Percentiles rank a stretch among this genome's conserved stretches.
Conservation (phyloP, 2,329 filamentous ascomycete genomes). For the Aspergillus novoparasiticus region DNA sequence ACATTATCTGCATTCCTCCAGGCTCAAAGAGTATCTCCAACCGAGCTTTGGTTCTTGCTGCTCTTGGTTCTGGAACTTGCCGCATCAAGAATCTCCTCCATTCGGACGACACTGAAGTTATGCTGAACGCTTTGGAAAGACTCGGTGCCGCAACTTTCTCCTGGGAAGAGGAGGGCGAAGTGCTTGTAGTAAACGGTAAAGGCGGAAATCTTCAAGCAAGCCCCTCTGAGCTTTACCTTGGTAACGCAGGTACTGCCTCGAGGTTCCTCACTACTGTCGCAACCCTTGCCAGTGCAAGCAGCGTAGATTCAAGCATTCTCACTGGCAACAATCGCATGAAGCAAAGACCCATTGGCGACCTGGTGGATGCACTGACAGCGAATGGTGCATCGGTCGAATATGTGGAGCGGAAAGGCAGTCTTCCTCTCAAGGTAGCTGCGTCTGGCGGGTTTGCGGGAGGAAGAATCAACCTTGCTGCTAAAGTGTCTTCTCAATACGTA, state of each 20-base stretch:
- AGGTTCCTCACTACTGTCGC: constrained; percentile 92
- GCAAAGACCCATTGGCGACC: constrained; percentile 85
- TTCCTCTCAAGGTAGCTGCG: constrained; percentile 81
- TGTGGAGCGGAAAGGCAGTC: constrained; percentile 76
- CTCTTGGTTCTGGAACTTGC: constrained; percentile 81
- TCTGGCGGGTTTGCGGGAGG: constrained; percentile 83
- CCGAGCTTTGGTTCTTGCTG: constrained; percentile 88
- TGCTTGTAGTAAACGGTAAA: constrained; percentile 84
- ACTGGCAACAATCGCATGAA: constrained; percentile 98
- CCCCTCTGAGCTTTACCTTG: constrained; percentile 79
- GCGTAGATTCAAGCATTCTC: constrained; percentile 70
- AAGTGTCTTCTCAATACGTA: constrained; percentile 98
- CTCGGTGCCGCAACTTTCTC: constrained; percentile 85
- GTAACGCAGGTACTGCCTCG: constrained; percentile 94
- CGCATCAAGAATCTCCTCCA: constrained; percentile 90
- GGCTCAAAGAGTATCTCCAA: constrained; percentile 99
- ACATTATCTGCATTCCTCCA: constrained; percentile 80
- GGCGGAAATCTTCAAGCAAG: constrained; percentile 83
- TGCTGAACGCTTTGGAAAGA: constrained; percentile 87
- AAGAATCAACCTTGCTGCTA: constrained; percentile 87
- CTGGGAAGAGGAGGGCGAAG: constrained; percentile 94
- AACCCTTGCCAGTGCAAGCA: constrained; percentile 71
- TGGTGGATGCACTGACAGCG: constrained; percentile 83
- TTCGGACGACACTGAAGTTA: constrained; percentile 95
- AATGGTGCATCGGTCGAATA: constrained; percentile 91